Evolutionary conservation across 768 basidiomycete species (phyloP), one percentile per base, ranked within the genome.

Genomic region (Rhizopogon vulgaris): DNA sequence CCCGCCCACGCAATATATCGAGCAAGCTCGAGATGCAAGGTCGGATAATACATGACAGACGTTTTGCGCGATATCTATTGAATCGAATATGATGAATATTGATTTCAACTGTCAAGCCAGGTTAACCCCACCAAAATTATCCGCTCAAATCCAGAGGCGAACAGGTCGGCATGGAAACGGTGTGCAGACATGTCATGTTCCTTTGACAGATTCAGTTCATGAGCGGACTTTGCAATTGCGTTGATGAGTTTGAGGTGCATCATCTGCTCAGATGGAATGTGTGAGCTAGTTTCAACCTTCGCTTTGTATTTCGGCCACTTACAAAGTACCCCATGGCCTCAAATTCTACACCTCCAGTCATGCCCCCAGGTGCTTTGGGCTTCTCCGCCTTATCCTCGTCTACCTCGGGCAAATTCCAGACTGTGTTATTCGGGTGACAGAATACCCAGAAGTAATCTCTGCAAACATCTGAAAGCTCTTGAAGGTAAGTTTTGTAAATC

Each of bases 291-390:
- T 37, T 34, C 45, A 22, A 9, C 14, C 8, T 8, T 28, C 36
- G 38, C 36, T 38, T 34, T 17, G 27, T 14, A 32, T 22, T 4
- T 36, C 18, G 9, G 49, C n/a, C 39, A 73, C 90, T 58, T 60
- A 98, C 95, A 61, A 94, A 83, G 68, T 97, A 98, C 14, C 80
- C 79, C 84, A 97, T 95, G 4, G 95, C 95, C 71, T 99, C 96
- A 63, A 86, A 94, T 63, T 99, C 96, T 11, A 99, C 96, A 5
- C 96, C 96, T 6, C 95, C 96, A 0, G 96, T 97, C 85, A 98
- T 97, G 14, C 96, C 95, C 5, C 94, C 92, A 3, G 96, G 96
- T 11, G 96, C 95, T 52, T 88, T 78, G 12, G 93, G 93, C 62
- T 85, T 88, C 69, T 96, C 94, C 4, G 92, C 91, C 54, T 81